phyloP scores from a whole-genome alignment of 495 filamentous ascomycete genomes.

The Tuber indicum region DNA sequence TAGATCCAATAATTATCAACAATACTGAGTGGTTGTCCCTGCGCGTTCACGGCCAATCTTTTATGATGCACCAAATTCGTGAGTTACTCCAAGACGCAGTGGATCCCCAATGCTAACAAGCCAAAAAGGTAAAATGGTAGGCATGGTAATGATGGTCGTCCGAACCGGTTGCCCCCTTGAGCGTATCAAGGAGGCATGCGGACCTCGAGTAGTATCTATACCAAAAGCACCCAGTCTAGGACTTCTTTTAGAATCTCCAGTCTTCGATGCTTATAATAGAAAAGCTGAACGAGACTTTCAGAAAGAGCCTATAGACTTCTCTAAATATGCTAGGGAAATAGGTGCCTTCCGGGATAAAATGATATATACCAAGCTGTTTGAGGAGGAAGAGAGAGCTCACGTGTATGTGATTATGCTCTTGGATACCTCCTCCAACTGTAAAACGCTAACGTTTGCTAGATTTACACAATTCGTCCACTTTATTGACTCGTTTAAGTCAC shows the following conservation, averaged over 20 bases:
- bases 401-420: constrained; percentile 46
- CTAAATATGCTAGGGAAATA: constrained; percentile 67
- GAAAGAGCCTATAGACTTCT: constrained; percentile 65
- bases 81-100: constrained; percentile 47
- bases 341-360: constrained; percentile 83
- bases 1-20: constrained; percentile 69
- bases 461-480: constrained; percentile 40
- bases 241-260: constrained; percentile 77
- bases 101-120: background rate
- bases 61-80: constrained; percentile 99
- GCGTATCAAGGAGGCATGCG: constrained; percentile 64
- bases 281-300: constrained; percentile 51
- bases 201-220: constrained; percentile 63
- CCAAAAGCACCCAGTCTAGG: constrained; percentile 90
- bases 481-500: constrained; percentile 28
- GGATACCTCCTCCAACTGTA: background rate
- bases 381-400: constrained; percentile 73
- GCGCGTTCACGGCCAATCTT: constrained; percentile 93
- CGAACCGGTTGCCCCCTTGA: constrained; percentile 65
- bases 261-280: constrained; percentile 79
- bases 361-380: constrained; percentile 87
- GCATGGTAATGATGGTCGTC: constrained; percentile 76
- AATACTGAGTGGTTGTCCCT: constrained; percentile 91
- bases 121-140: constrained; percentile 60
- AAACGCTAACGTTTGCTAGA: constrained; percentile 13